Conservation (phyloP, 176 grass and related monocot genomes). For the Poa pratensis region DNA sequence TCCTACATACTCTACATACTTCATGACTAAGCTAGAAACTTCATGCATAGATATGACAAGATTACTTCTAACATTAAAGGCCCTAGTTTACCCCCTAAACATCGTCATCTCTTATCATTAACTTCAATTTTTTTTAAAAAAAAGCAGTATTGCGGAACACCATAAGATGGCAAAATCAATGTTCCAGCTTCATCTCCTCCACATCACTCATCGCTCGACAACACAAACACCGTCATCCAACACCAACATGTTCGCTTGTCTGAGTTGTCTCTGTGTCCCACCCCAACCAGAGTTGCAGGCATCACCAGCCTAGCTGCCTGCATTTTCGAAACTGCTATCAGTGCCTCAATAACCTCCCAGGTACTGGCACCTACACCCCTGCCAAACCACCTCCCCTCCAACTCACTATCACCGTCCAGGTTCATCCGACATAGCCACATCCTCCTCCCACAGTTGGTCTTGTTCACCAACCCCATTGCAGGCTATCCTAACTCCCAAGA, state of each 20-base stretch:
- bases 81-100: not conserved
- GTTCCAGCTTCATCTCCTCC: constrained; percentile 6
- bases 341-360: not conserved
- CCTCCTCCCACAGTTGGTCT: not conserved
- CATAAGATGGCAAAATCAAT: not conserved
- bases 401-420: not conserved
- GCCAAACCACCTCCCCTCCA: not conserved
- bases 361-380: not conserved
- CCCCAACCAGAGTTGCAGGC: not conserved
- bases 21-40: no score
- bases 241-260: not conserved
- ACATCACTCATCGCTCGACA: not conserved
- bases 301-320: constrained; percentile 4
- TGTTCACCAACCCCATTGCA: not conserved
- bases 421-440: not conserved
- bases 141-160: not conserved
- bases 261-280: not conserved
- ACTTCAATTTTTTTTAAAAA: not conserved
- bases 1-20: no score
- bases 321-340: not conserved
- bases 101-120: not conserved
- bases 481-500: constrained; percentile 16
- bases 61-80: not conserved
- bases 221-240: not conserved
- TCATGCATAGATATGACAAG: no score